Evolutionary conservation across 768 basidiomycete species (phyloP).

Genomic region (Kwoniella dendrophila): DNA sequence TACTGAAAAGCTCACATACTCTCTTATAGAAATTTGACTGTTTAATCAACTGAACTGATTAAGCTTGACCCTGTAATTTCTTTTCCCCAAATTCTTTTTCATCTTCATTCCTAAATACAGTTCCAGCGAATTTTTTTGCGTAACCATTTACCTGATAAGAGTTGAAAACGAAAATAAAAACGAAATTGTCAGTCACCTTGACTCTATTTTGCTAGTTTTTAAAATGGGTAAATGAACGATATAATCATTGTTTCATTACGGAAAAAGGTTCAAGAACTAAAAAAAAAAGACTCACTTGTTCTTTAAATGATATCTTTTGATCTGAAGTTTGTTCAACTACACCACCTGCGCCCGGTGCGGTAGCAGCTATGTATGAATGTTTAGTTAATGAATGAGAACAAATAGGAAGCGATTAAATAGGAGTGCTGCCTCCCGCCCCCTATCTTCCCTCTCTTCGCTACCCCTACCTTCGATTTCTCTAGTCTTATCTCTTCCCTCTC

Average conservation of each 20-base stretch:
- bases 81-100: slow-evolving; percentile 46
- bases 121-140: slow-evolving; percentile 50
- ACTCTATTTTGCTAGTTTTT: too few species aligned
- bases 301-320: slow-evolving; percentile 46
- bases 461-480: too few species aligned
- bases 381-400: too few species aligned
- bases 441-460: too few species aligned
- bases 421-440: too few species aligned
- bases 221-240: neutral
- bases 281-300: slow-evolving; percentile 38
- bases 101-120: slow-evolving; percentile 37
- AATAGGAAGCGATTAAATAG: too few species aligned
- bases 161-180: too few species aligned
- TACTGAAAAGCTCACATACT: too few species aligned
- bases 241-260: neutral
- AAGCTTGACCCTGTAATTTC: slow-evolving; percentile 35
- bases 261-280: neutral
- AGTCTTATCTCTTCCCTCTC: too few species aligned
- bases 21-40: too few species aligned
- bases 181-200: too few species aligned
- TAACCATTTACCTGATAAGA: slow-evolving; percentile 44
- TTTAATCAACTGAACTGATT: neutral
- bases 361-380: too few species aligned
- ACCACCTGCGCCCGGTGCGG: slow-evolving; percentile 42
- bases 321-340: slow-evolving; percentile 19